Evolutionary conservation across 148 eudicot species (phyloP).

Genomic region (Rhododendron simsii): DNA sequence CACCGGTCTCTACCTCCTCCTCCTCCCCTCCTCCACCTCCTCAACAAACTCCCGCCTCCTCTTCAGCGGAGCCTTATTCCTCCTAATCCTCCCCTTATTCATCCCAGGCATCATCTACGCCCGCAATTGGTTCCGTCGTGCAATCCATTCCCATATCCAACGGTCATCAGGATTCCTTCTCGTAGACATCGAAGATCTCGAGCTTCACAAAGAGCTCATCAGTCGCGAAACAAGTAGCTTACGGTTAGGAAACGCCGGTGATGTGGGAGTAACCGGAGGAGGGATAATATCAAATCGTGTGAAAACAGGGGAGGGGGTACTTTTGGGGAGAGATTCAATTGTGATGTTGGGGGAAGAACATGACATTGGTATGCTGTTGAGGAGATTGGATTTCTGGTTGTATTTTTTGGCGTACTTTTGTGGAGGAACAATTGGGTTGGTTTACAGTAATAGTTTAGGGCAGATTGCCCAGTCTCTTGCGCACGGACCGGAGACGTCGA

Average conservation of each 20-base stretch:
- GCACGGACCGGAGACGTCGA: conserved; percentile 33
- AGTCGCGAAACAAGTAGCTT: background rate
- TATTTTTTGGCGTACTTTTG: conserved; percentile 72
- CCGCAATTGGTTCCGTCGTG: conserved; percentile 51
- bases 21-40: conserved; percentile 10
- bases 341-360: conserved; percentile 79
- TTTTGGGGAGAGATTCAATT: conserved; percentile 43
- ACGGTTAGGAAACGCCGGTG: background rate
- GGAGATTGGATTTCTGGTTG: conserved; percentile 76
- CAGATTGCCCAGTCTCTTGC: conserved; percentile 86
- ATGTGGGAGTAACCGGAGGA: background rate
- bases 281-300: background rate
- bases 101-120: conserved; percentile 64
- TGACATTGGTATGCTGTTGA: conserved; percentile 40
- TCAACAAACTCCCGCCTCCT: conserved; percentile 37
- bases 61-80: conserved; percentile 56
- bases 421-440: conserved; percentile 86
- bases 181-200: conserved; percentile 52
- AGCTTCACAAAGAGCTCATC: conserved; percentile 43
- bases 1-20: conserved; percentile 78
- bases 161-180: conserved; percentile 43
- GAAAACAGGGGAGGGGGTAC: conserved; percentile 17
- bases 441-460: conserved; percentile 78
- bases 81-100: conserved; percentile 51
- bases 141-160: conserved; percentile 39